Evolutionary conservation across 345 rosid genomes (phyloP).

Genomic region (Pelargonium nanum): DNA sequence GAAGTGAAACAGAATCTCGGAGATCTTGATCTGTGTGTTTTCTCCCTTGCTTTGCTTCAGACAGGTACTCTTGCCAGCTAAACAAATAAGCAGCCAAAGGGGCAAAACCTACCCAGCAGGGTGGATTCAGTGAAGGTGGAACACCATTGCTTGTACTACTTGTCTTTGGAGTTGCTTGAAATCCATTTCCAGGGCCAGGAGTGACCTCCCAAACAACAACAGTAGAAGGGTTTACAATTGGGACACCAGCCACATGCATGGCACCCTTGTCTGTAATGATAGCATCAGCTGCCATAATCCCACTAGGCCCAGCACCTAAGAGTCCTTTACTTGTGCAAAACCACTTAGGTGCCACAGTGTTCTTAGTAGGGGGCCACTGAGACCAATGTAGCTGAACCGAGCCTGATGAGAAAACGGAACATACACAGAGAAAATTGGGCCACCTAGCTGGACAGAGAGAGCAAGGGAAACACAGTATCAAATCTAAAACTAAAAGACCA

Average conservation of each 20-base stretch:
- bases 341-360: conserved; percentile 61
- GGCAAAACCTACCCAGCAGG: conserved; percentile 94
- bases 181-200: conserved; percentile 92
- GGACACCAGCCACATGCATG: conserved; percentile 98
- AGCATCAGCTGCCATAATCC: conserved; percentile 99
- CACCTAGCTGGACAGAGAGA: conserved; percentile 63
- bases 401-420: conserved; percentile 96
- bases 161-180: conserved; percentile 64
- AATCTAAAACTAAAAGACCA: background rate
- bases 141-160: conserved; percentile 48
- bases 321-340: conserved; percentile 95
- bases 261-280: conserved; percentile 94
- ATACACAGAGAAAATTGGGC: conserved; percentile 96
- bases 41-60: conserved; percentile 69
- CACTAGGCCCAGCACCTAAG: conserved; percentile 99
- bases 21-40: conserved; percentile 57
- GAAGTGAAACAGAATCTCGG: conserved; percentile 53
- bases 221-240: conserved; percentile 97
- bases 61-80: conserved; percentile 93
- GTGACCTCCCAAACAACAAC: conserved; percentile 99
- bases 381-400: conserved; percentile 99
- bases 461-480: background rate
- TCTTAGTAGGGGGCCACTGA: conserved; percentile 85
- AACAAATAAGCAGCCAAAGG: conserved; percentile 92
- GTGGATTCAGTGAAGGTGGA: conserved; percentile 80